Base-by-base conservation (phyloP, 768 basidiomycete species). In the Leccinum ochraceum region DNA sequence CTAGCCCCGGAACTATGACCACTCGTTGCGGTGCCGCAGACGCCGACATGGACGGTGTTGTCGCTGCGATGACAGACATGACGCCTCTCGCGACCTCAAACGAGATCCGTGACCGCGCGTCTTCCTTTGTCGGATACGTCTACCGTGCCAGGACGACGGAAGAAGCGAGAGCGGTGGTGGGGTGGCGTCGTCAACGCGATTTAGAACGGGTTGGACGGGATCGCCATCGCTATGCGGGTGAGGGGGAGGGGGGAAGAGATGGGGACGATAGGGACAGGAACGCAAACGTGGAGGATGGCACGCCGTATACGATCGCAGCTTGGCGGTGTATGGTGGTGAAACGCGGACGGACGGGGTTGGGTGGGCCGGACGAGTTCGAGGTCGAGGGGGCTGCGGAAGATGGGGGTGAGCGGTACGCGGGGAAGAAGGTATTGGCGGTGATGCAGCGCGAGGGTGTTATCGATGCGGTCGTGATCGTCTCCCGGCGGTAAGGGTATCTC, bases 271-370 rank as follows among this genome's bases (percentile, higher is more conserved):
- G 20, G 20, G 11, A 46, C 20, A 46, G 44, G 44, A 46, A 46
- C 44, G 11, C 10, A 20, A 46, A 46, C 44, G 44, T 6, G 20
- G 44, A 46, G 2, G 20, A 42, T 24, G 48, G 24, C 24, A 26
- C 26, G 2, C 48, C 88, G 0, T 88, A 92, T 63, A 86, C 90
- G 68, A 89, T 94, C 49, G 78, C 81, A 42, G 93, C 90, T 6
- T 94, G 88, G 87, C 78, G 93, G 36, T 87, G 85, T 66, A 90
- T 95, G 87, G 80, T 80, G 0, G 74, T 89, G 57, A 90, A 86
- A 71, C 67, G 77, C 11, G 89, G 87, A 3, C 78, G 76, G 53
- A 85, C 81, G 3, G 92, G 92, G 1, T 74, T 94, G 3, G 79
- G 74, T 1, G 88, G 89, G 3, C 85, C 86, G 3, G 89, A 89